Evolutionary conservation across 1,284 basidiomycete species (phyloP), one percentile per base, ranked within the genome.

Genomic region (Mycena sp.): DNA sequence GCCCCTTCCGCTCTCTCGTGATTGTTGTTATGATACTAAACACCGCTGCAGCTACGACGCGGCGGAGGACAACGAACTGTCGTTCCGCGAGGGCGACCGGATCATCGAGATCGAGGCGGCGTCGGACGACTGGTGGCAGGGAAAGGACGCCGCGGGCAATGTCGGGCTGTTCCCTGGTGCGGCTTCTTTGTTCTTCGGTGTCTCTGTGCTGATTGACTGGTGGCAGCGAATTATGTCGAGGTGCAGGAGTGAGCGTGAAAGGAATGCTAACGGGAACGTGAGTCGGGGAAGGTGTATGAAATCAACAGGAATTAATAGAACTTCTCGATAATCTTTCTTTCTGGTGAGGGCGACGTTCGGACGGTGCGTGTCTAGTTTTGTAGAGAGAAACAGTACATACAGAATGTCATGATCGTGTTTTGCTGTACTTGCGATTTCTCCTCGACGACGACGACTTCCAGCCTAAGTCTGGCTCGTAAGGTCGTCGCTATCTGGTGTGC

Each of bases 81-180:
- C 89, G 1, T 95, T 98, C 83, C 80, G 77, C 28, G 94, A 95
- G 74, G 94, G 93, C 21, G 94, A 95, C 37, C 77, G 79, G 52
- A 92, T 97, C 73, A 83, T 81, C 11, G 81, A 90, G 41, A 91
- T 94, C 49, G 89, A 92, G 73, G 85, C 87, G 48, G 84, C 83
- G 23, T 89, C 82, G 61, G 92, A 95, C 19, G 94, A 95, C 68
- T 97, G 95, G 95, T 97, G 95, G 95, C 84, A 90, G 69, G 95
- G 95, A 2, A 85, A 78, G 68, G 84, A 86, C 66, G 61, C 74
- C 44, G 77, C 85, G 58, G 94, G 93, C 2, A 78, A 84, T 45
- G 75, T 83, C 56, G 95, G 94, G 14, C 80, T 95, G 67, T 96
- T 98, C 88, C 95, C 95, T 67, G 90, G 92, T 92, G 72, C 69